Base-by-base conservation (phyloP, 768 basidiomycete genomes). In the Tylopilus sp. region DNA sequence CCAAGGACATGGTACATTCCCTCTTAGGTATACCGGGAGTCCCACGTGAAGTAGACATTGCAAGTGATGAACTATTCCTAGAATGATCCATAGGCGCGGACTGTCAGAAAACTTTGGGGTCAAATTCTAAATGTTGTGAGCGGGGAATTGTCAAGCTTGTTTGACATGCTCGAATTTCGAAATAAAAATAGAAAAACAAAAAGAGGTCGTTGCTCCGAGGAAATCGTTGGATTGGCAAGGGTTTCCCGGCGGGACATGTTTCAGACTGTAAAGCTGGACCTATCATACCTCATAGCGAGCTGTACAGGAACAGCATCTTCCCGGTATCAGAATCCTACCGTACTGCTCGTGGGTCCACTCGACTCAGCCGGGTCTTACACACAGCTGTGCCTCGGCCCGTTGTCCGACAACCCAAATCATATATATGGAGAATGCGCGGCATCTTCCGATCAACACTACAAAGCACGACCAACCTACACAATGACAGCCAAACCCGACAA, bases 41-140 rank as follows among this genome's bases (percentile, higher is more conserved):
- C 22, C 36, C 58, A 58, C 53, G 48, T 62, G 53, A 56, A 56
- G 41, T 11, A 21, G 40, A 41, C 49, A 45, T 59, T 56, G 60
- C 52, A 54, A 59, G 56, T 65, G 23, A 4, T 18, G 31, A 31
- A 52, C 15, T 52, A 53, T 49, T 63, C 52, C 50, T 47, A 51
- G 57, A 42, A 36, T 21, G 38, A 31, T 60, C 58, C 53, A 51
- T 60, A 47, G 44, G 40, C 4, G 36, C 48, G 31, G 40, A 17
- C 30, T 60, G 47, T 52, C 54, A 57, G 21, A 28, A 41, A 44
- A 33, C 21, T 48, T 30, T 30, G 43, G 43, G 31, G 11, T 28
- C 2, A 2, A 22, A 39, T 40, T 21, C 18, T 15, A 31, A 35
- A 40, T 33, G n/a, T n/a, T n/a, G n/a, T 33, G 31, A 11, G 31